These are phyloP conservation scores for Diphasiastrum complanatum DNA, from an alignment of 83 land plant species.

Conservation along the genomic window DNA sequence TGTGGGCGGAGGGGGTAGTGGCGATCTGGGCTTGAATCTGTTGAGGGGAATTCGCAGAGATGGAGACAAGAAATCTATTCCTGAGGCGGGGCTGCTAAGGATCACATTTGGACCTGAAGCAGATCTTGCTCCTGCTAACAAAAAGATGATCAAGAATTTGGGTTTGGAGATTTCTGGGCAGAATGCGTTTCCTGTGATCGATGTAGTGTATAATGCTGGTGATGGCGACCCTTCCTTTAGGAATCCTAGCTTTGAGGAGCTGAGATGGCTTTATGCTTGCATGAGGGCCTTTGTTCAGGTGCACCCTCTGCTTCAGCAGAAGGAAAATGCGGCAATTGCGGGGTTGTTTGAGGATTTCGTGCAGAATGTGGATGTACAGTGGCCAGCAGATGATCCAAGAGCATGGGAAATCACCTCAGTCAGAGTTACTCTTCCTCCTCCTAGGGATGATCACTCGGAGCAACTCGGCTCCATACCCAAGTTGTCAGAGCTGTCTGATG, in stretches of 20 bases:
- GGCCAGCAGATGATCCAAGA: slow-evolving; percentile 53
- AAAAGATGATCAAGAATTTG: slow-evolving; percentile 44
- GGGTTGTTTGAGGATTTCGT: slow-evolving; percentile 41
- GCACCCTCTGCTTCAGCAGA: slow-evolving; percentile 43
- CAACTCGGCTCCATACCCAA: slow-evolving; percentile 1
- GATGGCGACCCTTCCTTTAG: slow-evolving; percentile 27
- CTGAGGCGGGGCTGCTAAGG: slow-evolving; percentile 42
- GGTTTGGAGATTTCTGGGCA: slow-evolving; percentile 44
- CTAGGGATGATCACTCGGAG: slow-evolving; percentile 29
- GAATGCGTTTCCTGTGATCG: slow-evolving; percentile 49
- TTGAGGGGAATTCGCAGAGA: slow-evolving; percentile 17
- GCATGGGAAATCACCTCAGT: slow-evolving; percentile 47
- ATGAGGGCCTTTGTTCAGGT: slow-evolving; percentile 43
- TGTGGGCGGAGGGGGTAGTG: slow-evolving; percentile 44
- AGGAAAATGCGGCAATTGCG: slow-evolving; percentile 11
- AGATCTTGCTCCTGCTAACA: slow-evolving; percentile 36
- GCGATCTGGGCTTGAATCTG: slow-evolving; percentile 43
- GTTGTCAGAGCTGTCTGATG: slow-evolving; percentile 8
- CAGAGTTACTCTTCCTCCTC: slow-evolving; percentile 45
- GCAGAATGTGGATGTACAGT: slow-evolving; percentile 54
- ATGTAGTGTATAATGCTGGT: slow-evolving; percentile 39
- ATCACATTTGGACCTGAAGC: slow-evolving; percentile 42
- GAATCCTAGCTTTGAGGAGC: slow-evolving; percentile 50
- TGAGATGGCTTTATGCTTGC: slow-evolving; percentile 52
- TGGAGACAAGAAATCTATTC: slow-evolving; percentile 30